Base-by-base conservation (phyloP, 352 stramenopile species). In the Phytophthora melonis region DNA sequence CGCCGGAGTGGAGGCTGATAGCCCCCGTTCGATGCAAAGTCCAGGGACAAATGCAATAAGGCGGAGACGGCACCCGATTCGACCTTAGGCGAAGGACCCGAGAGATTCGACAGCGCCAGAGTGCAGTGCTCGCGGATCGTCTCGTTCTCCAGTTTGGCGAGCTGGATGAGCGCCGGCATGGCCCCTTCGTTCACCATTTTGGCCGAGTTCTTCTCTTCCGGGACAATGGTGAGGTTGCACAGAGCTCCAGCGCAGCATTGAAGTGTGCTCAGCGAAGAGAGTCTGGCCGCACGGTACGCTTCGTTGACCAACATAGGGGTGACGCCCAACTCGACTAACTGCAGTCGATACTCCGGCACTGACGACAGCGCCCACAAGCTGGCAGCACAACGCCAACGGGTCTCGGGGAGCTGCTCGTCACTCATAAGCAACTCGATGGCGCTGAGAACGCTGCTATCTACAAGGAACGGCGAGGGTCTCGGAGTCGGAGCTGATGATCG, bases 21-120 rank as follows among this genome's bases (percentile, higher is more conserved):
- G 36, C 32, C 21, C 30, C 30, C 30, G 39, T 14, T 45, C 21
- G 73, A 36, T 5, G 39, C 52, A 11, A 65, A 65, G 30, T 77
- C 72, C 4, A 93, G 57, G 0, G 85, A 90, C 4, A 93, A 52
- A 16, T 77, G 83, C 39, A 94, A 68, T 21, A 94, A 62, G 3
- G 78, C 85, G 0, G 85, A 87, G 2, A 95, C 84, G 1, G 88
- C 80, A 3, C 87, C 88, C 8, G 82, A 84, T n/a, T 91, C 83
- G 16, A 95, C 82, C 50, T 78, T 92, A 0, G 88, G 87, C 0
- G 87, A 93, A 49, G 91, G 79, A 8, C 77, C 71, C 5, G 87
- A 93, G 2, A 95, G 58, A 70, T 95, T 94, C 0, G 87, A 90
- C 8, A 95, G 66, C 14, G 88, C 87, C 8, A 90, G 66, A 18